phyloP scores from a whole-genome alignment of 208 protist species.

The Acanthamoeba culbertsoni region DNA sequence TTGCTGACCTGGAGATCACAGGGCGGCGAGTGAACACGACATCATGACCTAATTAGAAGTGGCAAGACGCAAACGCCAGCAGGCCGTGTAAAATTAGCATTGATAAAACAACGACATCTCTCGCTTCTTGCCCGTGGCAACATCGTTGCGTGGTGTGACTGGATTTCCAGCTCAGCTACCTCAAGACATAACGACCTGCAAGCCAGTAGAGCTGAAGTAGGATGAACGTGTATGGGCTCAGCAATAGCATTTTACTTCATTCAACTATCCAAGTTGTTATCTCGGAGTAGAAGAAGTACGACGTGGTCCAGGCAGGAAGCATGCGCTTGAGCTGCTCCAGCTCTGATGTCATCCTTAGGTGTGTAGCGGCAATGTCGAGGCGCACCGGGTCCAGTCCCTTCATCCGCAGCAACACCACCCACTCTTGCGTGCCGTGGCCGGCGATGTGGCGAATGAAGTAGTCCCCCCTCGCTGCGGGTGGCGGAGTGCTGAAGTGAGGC shows the following conservation, averaged over 20 bases:
- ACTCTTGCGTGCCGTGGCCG: not conserved
- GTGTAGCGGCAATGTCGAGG: constrained; percentile 12
- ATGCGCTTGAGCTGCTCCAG: not conserved
- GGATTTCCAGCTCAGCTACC: too few relatives aligned
- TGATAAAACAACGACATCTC: too few relatives aligned
- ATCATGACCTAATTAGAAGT: too few relatives aligned
- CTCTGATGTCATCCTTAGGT: constrained; percentile 10
- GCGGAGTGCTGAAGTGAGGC: constrained; percentile 14
- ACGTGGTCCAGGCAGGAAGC: not conserved
- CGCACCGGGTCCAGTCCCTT: not conserved
- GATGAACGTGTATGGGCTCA: not conserved
- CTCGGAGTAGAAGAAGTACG: constrained; percentile 51
- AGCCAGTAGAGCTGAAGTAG: too few relatives aligned
- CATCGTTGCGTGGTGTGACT: too few relatives aligned
- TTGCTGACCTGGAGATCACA: too few relatives aligned
- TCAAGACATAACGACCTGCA: too few relatives aligned
- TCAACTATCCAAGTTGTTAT: constrained; percentile 26
- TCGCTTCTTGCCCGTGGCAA: too few relatives aligned
- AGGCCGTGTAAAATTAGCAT: too few relatives aligned
- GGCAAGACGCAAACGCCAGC: too few relatives aligned
- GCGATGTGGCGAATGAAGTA: constrained; percentile 53
- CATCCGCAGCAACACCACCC: not conserved
- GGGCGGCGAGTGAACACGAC: too few relatives aligned
- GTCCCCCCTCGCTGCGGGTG: not conserved
- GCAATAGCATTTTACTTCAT: not conserved